phyloP scores from a whole-genome alignment of 768 basidiomycete species.

The Lyophyllum shimeji region DNA sequence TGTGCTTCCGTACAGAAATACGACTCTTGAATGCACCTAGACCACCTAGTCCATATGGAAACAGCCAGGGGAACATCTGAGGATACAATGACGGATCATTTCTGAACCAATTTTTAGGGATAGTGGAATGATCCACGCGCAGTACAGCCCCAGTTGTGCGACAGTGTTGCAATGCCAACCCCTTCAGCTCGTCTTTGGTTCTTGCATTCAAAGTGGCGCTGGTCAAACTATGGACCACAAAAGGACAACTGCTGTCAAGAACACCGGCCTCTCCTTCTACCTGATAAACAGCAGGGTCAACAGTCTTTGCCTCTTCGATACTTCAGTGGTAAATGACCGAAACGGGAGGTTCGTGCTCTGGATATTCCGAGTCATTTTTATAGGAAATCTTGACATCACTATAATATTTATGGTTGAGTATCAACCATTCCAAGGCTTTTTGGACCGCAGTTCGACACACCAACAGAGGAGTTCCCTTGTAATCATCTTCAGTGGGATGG shows the following conservation, averaged over 20 bases:
- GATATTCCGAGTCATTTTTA: constrained; percentile 23
- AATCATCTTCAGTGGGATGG: constrained; percentile 25
- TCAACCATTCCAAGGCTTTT: constrained; percentile 33
- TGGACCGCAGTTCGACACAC: background rate
- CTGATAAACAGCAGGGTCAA: background rate
- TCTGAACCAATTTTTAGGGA: constrained; percentile 25
- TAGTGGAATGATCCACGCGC: constrained; percentile 21
- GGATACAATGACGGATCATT: constrained; percentile 25
- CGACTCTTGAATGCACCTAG: constrained; percentile 15
- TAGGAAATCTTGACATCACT: constrained; percentile 29
- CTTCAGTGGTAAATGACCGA: constrained; percentile 19
- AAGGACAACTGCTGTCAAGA: constrained; percentile 30
- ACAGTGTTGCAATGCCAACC: constrained; percentile 19
- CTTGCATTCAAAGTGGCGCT: constrained; percentile 23
- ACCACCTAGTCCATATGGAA: no score
- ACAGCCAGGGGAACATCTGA: background rate
- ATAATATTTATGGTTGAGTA: constrained; percentile 34
- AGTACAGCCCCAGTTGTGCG: constrained; percentile 19
- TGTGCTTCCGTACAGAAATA: background rate
- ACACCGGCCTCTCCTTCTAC: constrained; percentile 24
- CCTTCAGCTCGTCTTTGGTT: constrained; percentile 14
- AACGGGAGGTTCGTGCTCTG: constrained; percentile 20
- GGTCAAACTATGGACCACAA: constrained; percentile 36
- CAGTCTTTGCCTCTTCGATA: background rate
- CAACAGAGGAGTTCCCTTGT: constrained; percentile 3